These are phyloP conservation scores for Euphorbia lathyris DNA, from an alignment of 345 rosid genomes.

Conservation along the genomic window DNA sequence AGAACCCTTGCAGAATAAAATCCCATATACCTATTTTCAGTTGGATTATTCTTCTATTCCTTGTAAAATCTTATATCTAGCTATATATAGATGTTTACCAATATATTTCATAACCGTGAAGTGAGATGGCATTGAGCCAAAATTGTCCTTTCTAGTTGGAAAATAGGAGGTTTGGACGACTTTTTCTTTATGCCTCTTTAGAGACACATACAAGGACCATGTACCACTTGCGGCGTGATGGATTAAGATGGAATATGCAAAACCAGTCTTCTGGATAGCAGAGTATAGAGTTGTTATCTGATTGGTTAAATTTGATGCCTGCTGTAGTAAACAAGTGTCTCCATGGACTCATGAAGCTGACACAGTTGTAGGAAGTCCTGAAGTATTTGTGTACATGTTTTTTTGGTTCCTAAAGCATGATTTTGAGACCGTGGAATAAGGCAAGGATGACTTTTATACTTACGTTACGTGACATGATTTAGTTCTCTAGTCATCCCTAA, in stretches of 20 bases:
- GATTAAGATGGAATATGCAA: neutral
- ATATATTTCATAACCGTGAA: constrained; percentile 7
- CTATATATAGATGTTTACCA: neutral
- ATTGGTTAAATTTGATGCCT: neutral
- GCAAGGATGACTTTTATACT: constrained; percentile 7
- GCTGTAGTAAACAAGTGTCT: neutral
- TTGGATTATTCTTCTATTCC: neutral
- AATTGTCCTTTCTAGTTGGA: neutral
- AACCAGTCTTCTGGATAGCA: neutral
- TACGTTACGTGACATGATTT: neutral
- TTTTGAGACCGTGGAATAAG: neutral
- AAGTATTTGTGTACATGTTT: neutral
- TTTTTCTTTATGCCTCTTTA: neutral
- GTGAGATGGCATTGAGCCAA: constrained; percentile 5
- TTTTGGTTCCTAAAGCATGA: neutral
- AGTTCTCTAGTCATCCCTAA: neutral
- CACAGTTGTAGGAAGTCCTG: neutral
- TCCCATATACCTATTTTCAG: neutral
- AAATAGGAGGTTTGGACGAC: constrained; percentile 10
- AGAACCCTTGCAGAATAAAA: constrained; percentile 1
- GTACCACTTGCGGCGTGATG: neutral
- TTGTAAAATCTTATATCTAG: neutral
- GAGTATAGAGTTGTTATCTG: neutral
- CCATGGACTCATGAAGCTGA: neutral
- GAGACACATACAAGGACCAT: constrained; percentile 5